Evolutionary conservation across 1,284 basidiomycete species (phyloP), one percentile per base, ranked within the genome.

Genomic region (Coriolopsis trogii): DNA sequence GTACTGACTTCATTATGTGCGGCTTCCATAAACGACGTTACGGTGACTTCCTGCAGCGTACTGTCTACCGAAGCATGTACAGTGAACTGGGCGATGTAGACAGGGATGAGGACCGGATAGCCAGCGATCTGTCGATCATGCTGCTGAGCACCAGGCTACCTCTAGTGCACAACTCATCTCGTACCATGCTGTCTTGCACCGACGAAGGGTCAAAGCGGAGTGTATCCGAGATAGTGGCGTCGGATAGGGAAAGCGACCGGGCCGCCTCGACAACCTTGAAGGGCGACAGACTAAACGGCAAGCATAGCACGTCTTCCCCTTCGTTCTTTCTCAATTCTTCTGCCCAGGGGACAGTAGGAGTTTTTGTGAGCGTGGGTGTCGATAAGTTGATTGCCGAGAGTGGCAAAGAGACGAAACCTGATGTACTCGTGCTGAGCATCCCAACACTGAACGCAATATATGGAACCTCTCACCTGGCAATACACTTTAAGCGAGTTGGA

Each of bases 91-190:
- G 63, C 58, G 7, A 77, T 56, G 50, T 77, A 77, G 3, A 73
- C 62, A 10, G 75, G 75, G 1, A 77, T 56, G 34, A 78, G 69
- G 39, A 78, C 63, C 2, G 75, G 75, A 50, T 74, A 76, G 29
- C 71, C 71, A 12, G 75, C 72, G 1, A 70, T 57, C 74, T 76
- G 45, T 8, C 7, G 3, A 25, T 31, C 18, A 36, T 18, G 50
- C 50, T 41, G 36, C 16, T 52, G 40, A 24, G 37, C 38, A 58
- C 23, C 53, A 53, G 40, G 56, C 16, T 26, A 10, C 29, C 33
- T 28, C 15, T 25, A 36, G 16, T 37, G 16, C 29, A 13, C 28
- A 51, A 44, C 49, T 63, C 44, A 15, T 3, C 57, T 51, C 53
- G n/a, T n/a, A 76, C 74, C 38, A 73, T 62, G 24, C 63, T 67